These are phyloP conservation scores for Triglochin maritima DNA, from an alignment of 106 monocot species.

Conservation along the genomic window DNA sequence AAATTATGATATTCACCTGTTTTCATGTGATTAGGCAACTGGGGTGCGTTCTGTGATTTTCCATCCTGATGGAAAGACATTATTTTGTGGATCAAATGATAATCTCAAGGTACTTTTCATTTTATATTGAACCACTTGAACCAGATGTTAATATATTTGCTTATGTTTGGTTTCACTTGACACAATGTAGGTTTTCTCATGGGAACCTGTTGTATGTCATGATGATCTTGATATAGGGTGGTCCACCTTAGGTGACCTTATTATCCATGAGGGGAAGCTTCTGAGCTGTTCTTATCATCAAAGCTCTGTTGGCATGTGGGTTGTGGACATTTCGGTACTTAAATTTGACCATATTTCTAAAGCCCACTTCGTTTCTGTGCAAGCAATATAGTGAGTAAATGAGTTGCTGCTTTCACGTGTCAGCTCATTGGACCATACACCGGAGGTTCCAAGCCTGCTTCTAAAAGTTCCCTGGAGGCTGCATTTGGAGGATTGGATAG, in stretches of 20 bases:
- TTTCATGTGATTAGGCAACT: conserved; percentile 27
- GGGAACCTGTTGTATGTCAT: conserved; percentile 62
- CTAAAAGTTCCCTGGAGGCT: conserved; percentile 25
- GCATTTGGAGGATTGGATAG: conserved; percentile 16
- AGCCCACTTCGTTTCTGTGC: not conserved
- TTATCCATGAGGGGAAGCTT: conserved; percentile 83
- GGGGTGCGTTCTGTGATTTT: conserved; percentile 73
- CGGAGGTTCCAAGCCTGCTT: conserved; percentile 22
- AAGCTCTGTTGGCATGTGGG: conserved; percentile 65
- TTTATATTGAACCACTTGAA: not conserved
- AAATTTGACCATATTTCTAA: conserved; percentile 7
- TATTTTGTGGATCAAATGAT: conserved; percentile 78
- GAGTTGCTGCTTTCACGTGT: conserved; percentile 8
- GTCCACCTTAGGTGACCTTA: conserved; percentile 68
- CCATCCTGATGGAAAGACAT: conserved; percentile 91
- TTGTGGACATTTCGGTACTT: conserved; percentile 70
- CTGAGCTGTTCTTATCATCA: conserved; percentile 72
- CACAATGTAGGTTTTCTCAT: conserved; percentile 3
- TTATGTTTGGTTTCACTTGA: not conserved
- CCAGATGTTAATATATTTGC: not conserved
- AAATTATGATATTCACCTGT: not conserved
- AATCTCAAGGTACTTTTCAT: conserved; percentile 48
- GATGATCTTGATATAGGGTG: conserved; percentile 77
- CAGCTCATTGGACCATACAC: conserved; percentile 91
- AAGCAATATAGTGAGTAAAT: conserved; percentile 2